Base-by-base conservation (phyloP, 1,139 yeast genomes). In the Hansenula lynferdii region DNA sequence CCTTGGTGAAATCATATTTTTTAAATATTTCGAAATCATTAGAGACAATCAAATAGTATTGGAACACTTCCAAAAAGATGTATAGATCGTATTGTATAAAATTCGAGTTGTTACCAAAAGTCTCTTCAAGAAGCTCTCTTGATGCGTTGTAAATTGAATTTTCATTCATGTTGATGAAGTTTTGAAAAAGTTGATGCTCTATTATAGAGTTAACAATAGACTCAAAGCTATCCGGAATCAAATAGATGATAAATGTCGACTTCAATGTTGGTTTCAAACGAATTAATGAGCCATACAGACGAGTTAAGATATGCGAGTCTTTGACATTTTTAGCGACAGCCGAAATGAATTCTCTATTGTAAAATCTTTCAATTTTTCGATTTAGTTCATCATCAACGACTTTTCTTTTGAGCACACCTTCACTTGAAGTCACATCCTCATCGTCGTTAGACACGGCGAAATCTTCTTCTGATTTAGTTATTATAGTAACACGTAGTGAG, bases 1-100 rank as follows among this genome's bases (percentile, higher is more conserved):
- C 65, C 14, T 66, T 49, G 0, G 72, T 58, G n/a, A 85, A 67
- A 2, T 68, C 76, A 40, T 60, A 50, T 10, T 58, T 57, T 38
- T 49, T 38, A 27, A 75, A 72, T 38, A 83, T 62, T 51, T 84
- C 95, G 18, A 67, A 61, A 54, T 87, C 96, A 43, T 80, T 85
- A 0, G 90, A 76, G 4, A 87, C 77, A 26, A 80, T 72, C 19
- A 81, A 56, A 60, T 77, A 67, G 47, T 77, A 76, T 5, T 80
- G 73, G 37, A 77, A 65, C 2, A 80, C 50, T 42, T 79, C 81
- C 37, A 78, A 62, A 26, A 73, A 61, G 3, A 72, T 48, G 31
- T 57, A 53, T 8, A 67, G 46, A 9, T 63, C 58, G 24, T 46
- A 44, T 44, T 58, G 52, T 45, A 61, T 50, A 20, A 53, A 48